Base-by-base conservation (phyloP, 2,329 filamentous ascomycete genomes). In the Nothophoma quercina region DNA sequence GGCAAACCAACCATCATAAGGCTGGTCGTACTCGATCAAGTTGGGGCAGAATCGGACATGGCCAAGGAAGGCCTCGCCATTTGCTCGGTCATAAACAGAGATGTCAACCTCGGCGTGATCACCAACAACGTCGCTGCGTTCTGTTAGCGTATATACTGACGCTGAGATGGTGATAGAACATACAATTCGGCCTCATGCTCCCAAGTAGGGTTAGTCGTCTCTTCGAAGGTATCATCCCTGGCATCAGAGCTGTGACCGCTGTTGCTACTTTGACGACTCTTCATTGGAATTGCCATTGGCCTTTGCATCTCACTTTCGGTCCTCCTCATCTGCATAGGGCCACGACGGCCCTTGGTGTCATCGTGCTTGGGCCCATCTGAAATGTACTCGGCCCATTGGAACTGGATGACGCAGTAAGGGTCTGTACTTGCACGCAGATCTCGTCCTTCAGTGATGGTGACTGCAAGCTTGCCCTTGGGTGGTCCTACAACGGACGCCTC, bases 131-230 rank as follows among this genome's bases (percentile, higher is more conserved):
- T 99, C 95, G 78, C 93, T 96, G 57, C 10, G 26, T 44, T 23
- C 13, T 35, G 58, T 74, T 44, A 75, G 69, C 42, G 34, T 21
- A 43, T 22, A 12, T 12, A 15, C 19, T 16, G 15, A 23, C 38
- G 34, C 4, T 18, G 2, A 8, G 7, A 18, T 38, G n/a, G 36
- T 32, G 45, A 9, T n/a, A 3, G 12, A 39, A 83, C 92, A 79
- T 85, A 97, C 93, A 99, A 99, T 41, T 91, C 84, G 29, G 93
- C 93, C 70, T 96, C 91, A 46, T 96, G 93, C 74, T 96, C 91
- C 95, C 95, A 99, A 67, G 91, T 91, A 0, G 95, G 93, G 72
- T 90, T 90, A 7, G 91, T 93, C 55, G 93, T 81, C 48, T 85
- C 81, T 46, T 86, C 84, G 62, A 86, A 87, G 29, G 76, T 76